Base-by-base conservation (phyloP, 2,329 filamentous ascomycete species). In the Tetracladium maxilliforme region DNA sequence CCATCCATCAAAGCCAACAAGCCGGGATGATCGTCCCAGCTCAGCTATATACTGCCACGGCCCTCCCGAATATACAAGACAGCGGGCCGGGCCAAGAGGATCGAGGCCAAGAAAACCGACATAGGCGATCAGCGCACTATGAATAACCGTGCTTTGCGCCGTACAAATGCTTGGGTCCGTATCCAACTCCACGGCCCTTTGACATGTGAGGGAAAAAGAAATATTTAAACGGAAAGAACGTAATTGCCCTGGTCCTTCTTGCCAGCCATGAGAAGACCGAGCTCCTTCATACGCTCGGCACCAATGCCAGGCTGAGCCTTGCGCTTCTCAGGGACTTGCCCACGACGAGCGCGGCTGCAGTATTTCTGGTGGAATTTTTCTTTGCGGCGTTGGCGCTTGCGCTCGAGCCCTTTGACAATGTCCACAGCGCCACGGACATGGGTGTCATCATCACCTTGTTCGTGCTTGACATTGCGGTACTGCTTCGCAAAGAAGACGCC, bases 341-440 rank as follows among this genome's bases (percentile, higher is more conserved):
- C 66, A 43, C 83, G 66, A 35, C 74, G 72, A 29, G 75, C 76
- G 41, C 83, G 81, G 45, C 83, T 76, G 56, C 81, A 92, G 44
- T 87, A 78, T 48, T 92, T 90, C 41, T 86, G 77, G 46, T 81
- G 77, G 42, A 84, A 79, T 52, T 94, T 93, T 52, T 95, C 86
- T 54, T 79, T 84, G 39, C 90, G 79, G 35, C 90, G 75, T 55
- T 90, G 81, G 14, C 86, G 77, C 58, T 93, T 95, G 52, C 81
- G 77, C 56, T 98, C 90, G 2, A 98, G 67, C 7, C 90, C 90
- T 49, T 93, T 92, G 51, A 94, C 81, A 33, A 94, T 98, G 50
- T 95, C 90, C 37, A 98, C 92, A 18, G 90, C 86, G n/a, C 84
- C 83, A 33, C 90, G 79, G 7, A 82, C 68, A 34, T 90, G 83